Base-by-base conservation (phyloP, 345 rosid genomes). In the Nasturtium officinale region DNA sequence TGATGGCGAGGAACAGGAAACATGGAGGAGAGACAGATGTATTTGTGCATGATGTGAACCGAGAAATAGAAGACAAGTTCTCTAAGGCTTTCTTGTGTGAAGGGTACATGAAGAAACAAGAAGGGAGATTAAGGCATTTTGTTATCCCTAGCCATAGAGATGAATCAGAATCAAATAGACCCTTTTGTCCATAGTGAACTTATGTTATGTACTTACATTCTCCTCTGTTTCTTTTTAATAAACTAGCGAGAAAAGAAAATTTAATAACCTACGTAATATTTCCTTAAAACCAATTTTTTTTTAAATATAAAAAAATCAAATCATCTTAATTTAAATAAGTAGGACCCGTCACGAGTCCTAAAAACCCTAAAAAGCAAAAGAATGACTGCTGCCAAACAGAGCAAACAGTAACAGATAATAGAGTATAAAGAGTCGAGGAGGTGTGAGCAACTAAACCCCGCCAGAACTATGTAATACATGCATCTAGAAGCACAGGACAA, bases 21-120 rank as follows among this genome's bases (percentile, higher is more conserved):
- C 59, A 15, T 1, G 86, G 62, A 1, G 94, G 96, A 43, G 91
- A 91, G 67, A 95, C 96, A 0, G 85, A 95, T 46, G 87, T 90
- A 69, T 90, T 91, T 67, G 96, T 95, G 52, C 98, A 95, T 62
- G 98, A 91, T 70, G 93, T 88, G 51, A 83, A 95, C 45, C 82
- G 98, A 50, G 86, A 73, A 16, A 88, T 88, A 26, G 96, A 95
- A 68, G 87, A 91, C 33, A 85, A 75, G 60, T 90, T 90, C 79
- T 90, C 97, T 7, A 87, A 23, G 75, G 86, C 83, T 13, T 88
- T 91, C 78, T 77, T 91, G 53, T 95, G 96, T 72, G 84, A 90
- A 69, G 86, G 87, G 37, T 90, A 91, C 51, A 66, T 91, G 90
- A 82, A 79, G 57, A 87, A 83, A 71, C 96, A 90, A 30, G 86